Conservation (phyloP, 164 flowering plant genomes). For the Warburgia ugandensis region DNA sequence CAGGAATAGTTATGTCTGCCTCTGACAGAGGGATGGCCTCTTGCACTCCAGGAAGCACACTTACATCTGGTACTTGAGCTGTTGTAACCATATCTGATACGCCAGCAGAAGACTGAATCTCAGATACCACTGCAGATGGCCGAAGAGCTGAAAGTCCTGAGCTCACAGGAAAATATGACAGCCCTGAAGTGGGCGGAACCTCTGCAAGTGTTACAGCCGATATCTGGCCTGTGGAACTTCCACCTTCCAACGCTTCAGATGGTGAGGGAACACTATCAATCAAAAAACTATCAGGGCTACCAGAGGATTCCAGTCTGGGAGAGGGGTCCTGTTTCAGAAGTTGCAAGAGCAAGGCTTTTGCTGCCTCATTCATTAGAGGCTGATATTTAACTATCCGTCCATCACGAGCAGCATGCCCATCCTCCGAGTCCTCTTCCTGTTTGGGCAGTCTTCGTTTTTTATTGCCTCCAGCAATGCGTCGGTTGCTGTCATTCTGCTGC, state of each 20-base stretch:
- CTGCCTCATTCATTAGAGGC: constrained; percentile 65
- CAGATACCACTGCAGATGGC: constrained; percentile 29
- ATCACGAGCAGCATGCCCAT: constrained; percentile 32
- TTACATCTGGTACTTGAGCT: constrained; percentile 24
- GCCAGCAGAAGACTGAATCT: constrained; percentile 29
- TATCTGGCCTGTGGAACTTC: constrained; percentile 30
- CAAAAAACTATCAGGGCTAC: constrained; percentile 30
- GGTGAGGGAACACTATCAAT: constrained; percentile 33
- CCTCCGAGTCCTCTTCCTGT: constrained; percentile 43
- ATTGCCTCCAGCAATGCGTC: constrained; percentile 54
- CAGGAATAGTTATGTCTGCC: constrained; percentile 36
- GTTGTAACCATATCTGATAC: constrained; percentile 24
- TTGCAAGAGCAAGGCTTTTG: constrained; percentile 72
- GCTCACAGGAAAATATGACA: constrained; percentile 18
- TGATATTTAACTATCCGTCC: constrained; percentile 87
- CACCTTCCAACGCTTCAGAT: constrained; percentile 29
- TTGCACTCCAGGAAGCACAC: constrained; percentile 24
- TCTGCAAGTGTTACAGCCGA: constrained; percentile 64
- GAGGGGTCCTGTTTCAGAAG: constrained; percentile 43
- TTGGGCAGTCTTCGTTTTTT: constrained; percentile 77
- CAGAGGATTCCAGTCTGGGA: constrained; percentile 36
- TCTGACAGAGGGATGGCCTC: constrained; percentile 23
- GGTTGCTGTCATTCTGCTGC: constrained; percentile 69
- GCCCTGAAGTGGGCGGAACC: constrained; percentile 37
- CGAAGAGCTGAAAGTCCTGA: constrained; percentile 20